Evolutionary conservation across 345 rosid genomes (phyloP).

Genomic region (Gossypium herbaceum): DNA sequence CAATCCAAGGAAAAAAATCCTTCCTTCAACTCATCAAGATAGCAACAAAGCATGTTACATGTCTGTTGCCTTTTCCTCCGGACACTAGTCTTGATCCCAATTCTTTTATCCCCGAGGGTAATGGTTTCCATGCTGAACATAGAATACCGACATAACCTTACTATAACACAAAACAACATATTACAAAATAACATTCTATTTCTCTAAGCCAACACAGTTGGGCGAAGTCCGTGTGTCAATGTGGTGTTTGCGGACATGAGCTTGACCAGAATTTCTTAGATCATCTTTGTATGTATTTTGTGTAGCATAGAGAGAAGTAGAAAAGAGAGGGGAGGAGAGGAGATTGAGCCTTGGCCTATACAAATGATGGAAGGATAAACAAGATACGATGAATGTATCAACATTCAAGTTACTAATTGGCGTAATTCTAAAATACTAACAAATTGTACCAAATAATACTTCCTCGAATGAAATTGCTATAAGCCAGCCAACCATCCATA

Average conservation of each 20-base stretch:
- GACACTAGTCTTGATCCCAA: conserved; percentile 95
- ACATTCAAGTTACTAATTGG: not conserved
- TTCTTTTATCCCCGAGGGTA: conserved; percentile 95
- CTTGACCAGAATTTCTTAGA: not conserved
- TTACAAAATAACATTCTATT: not conserved
- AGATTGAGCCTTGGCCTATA: not conserved
- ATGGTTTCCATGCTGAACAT: conserved; percentile 89
- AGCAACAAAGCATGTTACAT: conserved; percentile 97
- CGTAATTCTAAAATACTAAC: not conserved
- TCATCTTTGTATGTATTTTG: not conserved
- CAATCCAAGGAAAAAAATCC: too few species aligned
- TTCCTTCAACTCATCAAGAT: conserved; percentile 70
- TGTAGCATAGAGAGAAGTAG: not conserved
- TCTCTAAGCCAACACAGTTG: not conserved
- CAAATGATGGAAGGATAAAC: not conserved
- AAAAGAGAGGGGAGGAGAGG: not conserved
- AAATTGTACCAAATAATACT: not conserved
- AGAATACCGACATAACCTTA: conserved; percentile 20
- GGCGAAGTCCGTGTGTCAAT: not conserved
- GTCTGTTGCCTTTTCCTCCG: conserved; percentile 98
- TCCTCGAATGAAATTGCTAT: not conserved
- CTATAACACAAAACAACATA: conserved; percentile 8
- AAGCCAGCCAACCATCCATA: too few species aligned
- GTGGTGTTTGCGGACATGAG: not conserved
- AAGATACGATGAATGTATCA: not conserved